Evolutionary conservation across 2,329 filamentous ascomycete genomes (phyloP).

Genomic region (Colletotrichum endophyticum): DNA sequence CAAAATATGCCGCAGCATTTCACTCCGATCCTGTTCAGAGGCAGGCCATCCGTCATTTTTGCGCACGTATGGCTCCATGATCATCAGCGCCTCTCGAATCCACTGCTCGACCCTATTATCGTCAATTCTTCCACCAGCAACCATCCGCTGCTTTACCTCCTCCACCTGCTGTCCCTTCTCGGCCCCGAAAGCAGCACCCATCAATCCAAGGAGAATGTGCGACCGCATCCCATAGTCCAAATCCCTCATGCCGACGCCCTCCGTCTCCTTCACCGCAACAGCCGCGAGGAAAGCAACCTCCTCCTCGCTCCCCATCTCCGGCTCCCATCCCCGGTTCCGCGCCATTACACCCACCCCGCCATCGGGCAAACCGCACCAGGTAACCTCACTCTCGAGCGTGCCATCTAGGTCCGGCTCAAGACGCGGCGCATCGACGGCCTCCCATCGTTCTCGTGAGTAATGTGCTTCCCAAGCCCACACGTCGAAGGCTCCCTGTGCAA

Average conservation of each 20-base stretch:
- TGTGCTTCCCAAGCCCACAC: not conserved
- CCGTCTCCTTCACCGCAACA: conserved; percentile 17
- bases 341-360: not conserved
- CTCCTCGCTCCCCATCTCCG: conserved; percentile 23
- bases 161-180: not conserved
- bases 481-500: not conserved
- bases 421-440: not conserved
- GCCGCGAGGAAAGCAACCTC: conserved; percentile 22
- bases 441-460: conserved; percentile 2
- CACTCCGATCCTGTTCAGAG: not conserved
- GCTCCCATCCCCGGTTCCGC: conserved; percentile 15
- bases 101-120: not conserved
- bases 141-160: not conserved
- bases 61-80: not conserved
- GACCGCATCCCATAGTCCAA: conserved; percentile 20
- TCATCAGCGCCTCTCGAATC: not conserved
- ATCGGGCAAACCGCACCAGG: conserved; percentile 14
- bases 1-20: not conserved
- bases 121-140: not conserved
- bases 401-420: conserved; percentile 14
- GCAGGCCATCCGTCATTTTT: not conserved
- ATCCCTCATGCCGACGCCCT: not conserved
- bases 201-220: conserved; percentile 20
- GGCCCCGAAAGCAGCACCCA: conserved; percentile 3
- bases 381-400: conserved; percentile 1